Evolutionary conservation across 2,329 filamentous ascomycete species (phyloP), one percentile per base, ranked within the genome.

Genomic region (Pestalotiopsis sp.): DNA sequence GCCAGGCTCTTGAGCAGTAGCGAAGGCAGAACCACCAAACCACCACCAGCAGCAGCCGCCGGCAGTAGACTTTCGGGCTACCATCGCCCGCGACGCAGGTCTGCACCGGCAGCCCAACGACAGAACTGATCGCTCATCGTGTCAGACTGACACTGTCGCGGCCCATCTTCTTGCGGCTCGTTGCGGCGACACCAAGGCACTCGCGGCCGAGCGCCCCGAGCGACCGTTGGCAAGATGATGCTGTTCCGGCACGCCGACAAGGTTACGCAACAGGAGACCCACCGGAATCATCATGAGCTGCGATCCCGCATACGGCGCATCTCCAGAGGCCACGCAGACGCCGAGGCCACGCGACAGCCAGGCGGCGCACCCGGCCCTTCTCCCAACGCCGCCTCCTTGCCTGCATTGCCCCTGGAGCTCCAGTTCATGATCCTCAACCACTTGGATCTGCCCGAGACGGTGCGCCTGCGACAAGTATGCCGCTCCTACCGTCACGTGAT

Each of bases 361-460:
- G 17, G 23, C 23, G 12, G 11, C 36, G 41, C 13, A 20, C 49
- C 64, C 31, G 17, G 17, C 64, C 71, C 31, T 7, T 36, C 31
- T 36, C 31, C 31, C 31, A 36, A 36, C 31, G 31, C 31, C 31
- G 31, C 31, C 31, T 7, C 31, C 31, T 7, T 77, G 64, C 66
- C 68, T 56, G 70, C 72, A 31, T 63, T 77, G 20, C 75, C 76
- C 12, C 65, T 75, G 13, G 76, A 77, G 66, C 73, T 77, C 56
- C 75, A 76, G 68, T 72, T 72, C 31, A 72, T 77, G 52, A 73
- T 77, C 66, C 49, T 77, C 25, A 68, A 69, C 3, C 69, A 75
- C 20, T 61, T 77, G 62, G 75, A 77, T 64, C 68, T 77, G 52
- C 64, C 70, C 14, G 74, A 72, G 63, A 70, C 77, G 38, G 66